Evolutionary conservation across 78 protist genomes (phyloP).

Genomic region (Polysphondylium violaceum): DNA sequence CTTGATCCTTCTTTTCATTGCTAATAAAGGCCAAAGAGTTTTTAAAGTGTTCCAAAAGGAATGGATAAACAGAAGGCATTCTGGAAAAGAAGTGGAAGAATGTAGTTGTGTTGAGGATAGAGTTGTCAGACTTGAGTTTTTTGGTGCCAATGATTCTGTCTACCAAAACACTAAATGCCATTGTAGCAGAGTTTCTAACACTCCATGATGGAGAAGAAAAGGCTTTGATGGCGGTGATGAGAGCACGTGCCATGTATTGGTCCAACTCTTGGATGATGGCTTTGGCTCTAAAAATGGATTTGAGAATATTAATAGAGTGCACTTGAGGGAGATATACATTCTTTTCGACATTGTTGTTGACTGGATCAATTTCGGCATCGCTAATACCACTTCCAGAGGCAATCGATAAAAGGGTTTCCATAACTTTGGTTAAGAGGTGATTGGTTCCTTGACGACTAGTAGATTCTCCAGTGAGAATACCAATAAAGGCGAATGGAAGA

Average conservation of each 20-base stretch:
- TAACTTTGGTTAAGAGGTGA: constrained; percentile 37
- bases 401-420: constrained; percentile 20
- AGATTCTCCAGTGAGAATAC: constrained; percentile 71
- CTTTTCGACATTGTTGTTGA: background rate
- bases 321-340: constrained; percentile 59
- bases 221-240: constrained; percentile 48
- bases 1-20: background rate
- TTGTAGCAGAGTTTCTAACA: constrained; percentile 81
- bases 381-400: constrained; percentile 16
- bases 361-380: background rate
- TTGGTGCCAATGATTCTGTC: constrained; percentile 71
- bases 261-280: constrained; percentile 71
- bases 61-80: constrained; percentile 74
- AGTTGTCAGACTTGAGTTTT: constrained; percentile 31
- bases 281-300: constrained; percentile 46
- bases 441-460: constrained; percentile 11
- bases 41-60: constrained; percentile 57
- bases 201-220: constrained; percentile 76
- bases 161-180: constrained; percentile 77
- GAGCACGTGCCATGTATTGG: constrained; percentile 34
- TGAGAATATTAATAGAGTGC: constrained; percentile 74
- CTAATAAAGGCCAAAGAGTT: constrained; percentile 9
- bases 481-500: constrained; percentile 73
- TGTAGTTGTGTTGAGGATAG: constrained; percentile 65
- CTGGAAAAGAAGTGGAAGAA: constrained; percentile 72